These are phyloP conservation scores for Marsdenia floribunda DNA, from an alignment of 257 asterid genomes.

Conservation along the genomic window DNA sequence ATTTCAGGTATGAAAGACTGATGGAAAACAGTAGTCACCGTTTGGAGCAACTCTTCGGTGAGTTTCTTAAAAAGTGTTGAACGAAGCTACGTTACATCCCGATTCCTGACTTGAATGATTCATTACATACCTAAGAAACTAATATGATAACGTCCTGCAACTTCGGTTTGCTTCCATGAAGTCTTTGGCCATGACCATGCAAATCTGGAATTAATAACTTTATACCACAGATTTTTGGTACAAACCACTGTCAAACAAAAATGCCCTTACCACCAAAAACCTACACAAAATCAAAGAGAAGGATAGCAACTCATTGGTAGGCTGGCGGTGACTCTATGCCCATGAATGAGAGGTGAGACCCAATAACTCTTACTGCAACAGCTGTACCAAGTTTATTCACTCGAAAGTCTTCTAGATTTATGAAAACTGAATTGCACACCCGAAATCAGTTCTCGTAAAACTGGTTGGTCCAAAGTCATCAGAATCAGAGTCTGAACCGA, in stretches of 20 bases:
- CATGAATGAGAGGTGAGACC: not conserved
- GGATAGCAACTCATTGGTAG: not conserved
- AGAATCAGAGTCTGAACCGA: conserved; percentile 62
- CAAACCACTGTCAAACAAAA: not conserved
- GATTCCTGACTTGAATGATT: too few species aligned
- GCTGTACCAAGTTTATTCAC: not conserved
- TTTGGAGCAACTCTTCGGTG: not conserved
- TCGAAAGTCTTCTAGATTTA: not conserved
- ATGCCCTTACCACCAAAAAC: not conserved
- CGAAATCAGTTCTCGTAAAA: conserved; percentile 44
- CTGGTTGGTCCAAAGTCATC: conserved; percentile 61
- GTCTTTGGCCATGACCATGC: not conserved
- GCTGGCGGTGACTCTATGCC: not conserved
- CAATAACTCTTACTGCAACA: too few species aligned
- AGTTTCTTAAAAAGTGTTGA: too few species aligned
- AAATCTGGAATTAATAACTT: not conserved
- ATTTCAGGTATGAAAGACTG: not conserved
- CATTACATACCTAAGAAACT: not conserved
- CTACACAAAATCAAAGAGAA: not conserved
- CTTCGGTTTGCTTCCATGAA: not conserved
- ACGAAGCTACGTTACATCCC: not conserved
- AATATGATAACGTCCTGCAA: not conserved
- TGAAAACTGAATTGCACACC: conserved; percentile 54
- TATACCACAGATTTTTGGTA: not conserved
- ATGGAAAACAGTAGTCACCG: not conserved